A percentile compares a stretch with the other conserved stretches of the same genome.
Evolutionary conservation across 768 basidiomycete genomes (phyloP).

Genomic region (Russula lepida): DNA sequence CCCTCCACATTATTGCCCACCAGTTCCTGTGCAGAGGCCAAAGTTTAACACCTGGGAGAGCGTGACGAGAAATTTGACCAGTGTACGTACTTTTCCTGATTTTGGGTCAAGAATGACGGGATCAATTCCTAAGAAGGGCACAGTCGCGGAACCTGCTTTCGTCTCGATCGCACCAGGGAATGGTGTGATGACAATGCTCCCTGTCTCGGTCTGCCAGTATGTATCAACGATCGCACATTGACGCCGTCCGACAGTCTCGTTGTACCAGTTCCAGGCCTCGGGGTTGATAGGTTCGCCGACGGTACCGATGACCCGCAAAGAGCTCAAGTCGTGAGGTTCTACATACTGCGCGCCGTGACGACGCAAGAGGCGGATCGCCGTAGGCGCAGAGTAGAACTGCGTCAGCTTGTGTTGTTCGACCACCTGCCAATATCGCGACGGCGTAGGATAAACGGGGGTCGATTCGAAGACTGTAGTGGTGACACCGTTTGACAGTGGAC

Average conservation of each 20-base stretch:
- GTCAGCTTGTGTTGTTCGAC: constrained; percentile 91
- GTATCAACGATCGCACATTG: constrained; percentile 94
- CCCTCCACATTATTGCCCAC: constrained; percentile 83
- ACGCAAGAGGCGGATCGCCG: constrained; percentile 88
- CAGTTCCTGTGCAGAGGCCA: constrained; percentile 38
- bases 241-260: constrained; percentile 81
- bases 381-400: constrained; percentile 92
- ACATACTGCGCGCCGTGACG: constrained; percentile 83
- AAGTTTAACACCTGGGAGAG: background rate
- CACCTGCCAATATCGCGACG: constrained; percentile 93
- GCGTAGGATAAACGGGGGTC: constrained; percentile 93
- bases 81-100: constrained; percentile 51
- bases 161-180: constrained; percentile 94
- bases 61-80: background rate
- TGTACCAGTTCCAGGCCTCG: constrained; percentile 99
- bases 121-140: constrained; percentile 96
- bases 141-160: constrained; percentile 93
- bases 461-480: constrained; percentile 91
- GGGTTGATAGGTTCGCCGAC: constrained; percentile 99
- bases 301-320: constrained; percentile 78
- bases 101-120: constrained; percentile 80
- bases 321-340: constrained; percentile 69
- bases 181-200: constrained; percentile 89
- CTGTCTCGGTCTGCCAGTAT: constrained; percentile 98
- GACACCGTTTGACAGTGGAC: constrained; percentile 80